Evolutionary conservation across 176 grass and related monocot species (phyloP).

Genomic region (Triticum aestivum): IWGSC_CS_RefSeq_v2.1 NC_057807.1:70199564-70200063

Average conservation of each 20-base stretch:
- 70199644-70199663: constrained; percentile 67
- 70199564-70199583: constrained; percentile 92
- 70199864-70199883: constrained; percentile 92
- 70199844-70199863: constrained; percentile 90
- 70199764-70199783: background rate
- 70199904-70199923: constrained; percentile 94
- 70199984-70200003: constrained; percentile 99
- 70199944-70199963: constrained; percentile 94
- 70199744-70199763: background rate
- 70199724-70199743: constrained; percentile 24
- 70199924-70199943: constrained; percentile 98
- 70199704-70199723: constrained; percentile 77
- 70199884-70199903: constrained; percentile 93
- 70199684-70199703: constrained; percentile 98
- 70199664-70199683: constrained; percentile 89
- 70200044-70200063: constrained; percentile 4
- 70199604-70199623: constrained; percentile 15
- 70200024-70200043: background rate
- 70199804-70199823: constrained; percentile 25
- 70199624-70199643: constrained; percentile 5
- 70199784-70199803: background rate
- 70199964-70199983: constrained; percentile 96
- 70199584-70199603: background rate
- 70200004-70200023: constrained; percentile 33
- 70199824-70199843: constrained; percentile 52